A percentile compares a stretch with the other conserved stretches of the same genome.
Evolutionary conservation across 192 early-diverging fungal species (phyloP).

Genomic region (Entomortierella lignicola): DNA sequence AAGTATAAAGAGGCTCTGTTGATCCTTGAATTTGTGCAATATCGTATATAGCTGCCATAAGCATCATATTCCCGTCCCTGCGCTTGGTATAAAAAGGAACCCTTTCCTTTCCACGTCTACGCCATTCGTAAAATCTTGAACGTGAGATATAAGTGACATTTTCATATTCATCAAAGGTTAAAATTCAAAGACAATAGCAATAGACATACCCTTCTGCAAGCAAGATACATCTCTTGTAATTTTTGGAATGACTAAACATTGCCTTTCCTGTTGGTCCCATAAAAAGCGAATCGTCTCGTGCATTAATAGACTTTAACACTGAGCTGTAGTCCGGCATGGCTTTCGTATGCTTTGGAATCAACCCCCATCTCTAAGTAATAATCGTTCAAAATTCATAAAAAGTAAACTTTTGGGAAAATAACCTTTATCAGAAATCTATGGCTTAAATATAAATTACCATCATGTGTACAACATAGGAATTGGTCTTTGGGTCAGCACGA

Average conservation of each 20-base stretch:
- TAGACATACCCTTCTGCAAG: conserved; percentile 61
- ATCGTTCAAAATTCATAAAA: not conserved
- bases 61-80: conserved; percentile 59
- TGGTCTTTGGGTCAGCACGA: conserved; percentile 19
- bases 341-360: conserved; percentile 61
- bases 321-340: conserved; percentile 50
- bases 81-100: conserved; percentile 61
- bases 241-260: conserved; percentile 63
- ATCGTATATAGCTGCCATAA: conserved; percentile 65
- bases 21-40: conserved; percentile 47
- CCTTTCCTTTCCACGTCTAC: conserved; percentile 57
- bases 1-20: conserved; percentile 54
- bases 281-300: conserved; percentile 62
- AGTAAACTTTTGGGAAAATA: not conserved
- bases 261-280: conserved; percentile 50
- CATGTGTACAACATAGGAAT: conserved; percentile 50
- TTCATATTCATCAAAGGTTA: not conserved
- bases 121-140: conserved; percentile 68
- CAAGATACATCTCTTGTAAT: conserved; percentile 64
- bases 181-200: not conserved
- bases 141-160: not conserved
- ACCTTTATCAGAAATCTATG: not conserved
- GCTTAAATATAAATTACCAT: conserved; percentile 49
- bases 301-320: conserved; percentile 61
- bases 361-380: conserved; percentile 67